Evolutionary conservation across 805 yeast species (phyloP), one percentile per base, ranked within the genome.

Genomic region (Saccharomycopsis selenospora): DNA sequence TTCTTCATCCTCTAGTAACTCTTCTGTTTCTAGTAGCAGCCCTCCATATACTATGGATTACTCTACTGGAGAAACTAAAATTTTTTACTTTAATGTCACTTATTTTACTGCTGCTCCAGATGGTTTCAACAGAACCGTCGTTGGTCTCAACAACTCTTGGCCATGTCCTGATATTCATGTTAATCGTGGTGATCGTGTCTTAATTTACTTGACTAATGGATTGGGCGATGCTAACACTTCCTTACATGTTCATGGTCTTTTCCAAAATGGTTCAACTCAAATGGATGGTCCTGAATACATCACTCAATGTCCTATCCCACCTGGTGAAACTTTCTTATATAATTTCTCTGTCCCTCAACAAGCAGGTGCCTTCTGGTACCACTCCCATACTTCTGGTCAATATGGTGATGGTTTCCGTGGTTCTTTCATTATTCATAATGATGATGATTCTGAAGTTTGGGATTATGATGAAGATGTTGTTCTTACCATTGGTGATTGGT

Each of bases 311-410:
- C 95, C 96, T 25, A 82, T 88, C 56, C 80, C 85, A n/a, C 84
- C 95, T 4, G 85, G 85, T 47, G 76, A 77, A 52, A 75, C 85
- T 17, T 71, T 78, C 67, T 66, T 82, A 54, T 93, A 93, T 73
- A 89, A 91, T 71, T 93, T 93, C 67, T 84, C 96, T 24, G 87
- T 89, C 52, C 77, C 76, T 44, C 65, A 63, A 52, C 96, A 93
- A 67, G 79, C 73, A 50, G 99, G 99, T 60, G 77, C 95, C 17
- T 93, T 73, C 73, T 93, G 99, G 99, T 93, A 91, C 73, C 99
- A 93, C 67, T 87, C 98, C 26, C 99, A 93, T 69, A 79, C 90
- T 29, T 66, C 74, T 20, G 91, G 90, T 57, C 95, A 90, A 67
- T 89, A 89, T 60, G 90, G 93, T 65, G 98, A 93, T 63, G 99